These are phyloP conservation scores for Fraxinus anomala DNA, from an alignment of 257 asterid genomes.

Conservation along the genomic window DNA sequence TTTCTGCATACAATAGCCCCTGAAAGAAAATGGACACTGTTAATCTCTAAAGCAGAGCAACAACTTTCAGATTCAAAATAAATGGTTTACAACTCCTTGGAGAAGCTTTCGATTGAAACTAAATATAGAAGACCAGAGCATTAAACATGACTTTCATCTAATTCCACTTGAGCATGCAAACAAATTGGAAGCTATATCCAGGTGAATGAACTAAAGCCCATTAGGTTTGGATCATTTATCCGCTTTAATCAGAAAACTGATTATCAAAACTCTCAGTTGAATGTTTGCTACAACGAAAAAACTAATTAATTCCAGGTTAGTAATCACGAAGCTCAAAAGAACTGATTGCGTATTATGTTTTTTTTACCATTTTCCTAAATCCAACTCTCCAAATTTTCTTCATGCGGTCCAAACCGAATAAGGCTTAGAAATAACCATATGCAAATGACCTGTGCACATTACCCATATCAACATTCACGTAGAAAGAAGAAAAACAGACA, in stretches of 20 bases:
- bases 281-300: not conserved
- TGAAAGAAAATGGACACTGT: constrained; percentile 32
- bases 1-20: constrained; percentile 90
- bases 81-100: not conserved
- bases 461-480: not conserved
- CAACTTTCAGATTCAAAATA: constrained; percentile 6
- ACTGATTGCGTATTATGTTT: not conserved
- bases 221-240: not conserved
- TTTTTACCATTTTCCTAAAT: not conserved
- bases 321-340: not conserved
- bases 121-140: not conserved
- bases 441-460: not conserved
- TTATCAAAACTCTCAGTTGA: not conserved
- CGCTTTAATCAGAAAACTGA: not conserved
- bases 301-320: not conserved
- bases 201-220: not conserved
- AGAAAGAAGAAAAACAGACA: not conserved
- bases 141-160: constrained; percentile 12
- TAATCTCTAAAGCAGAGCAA: constrained; percentile 20
- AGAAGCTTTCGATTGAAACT: not conserved
- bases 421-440: not conserved
- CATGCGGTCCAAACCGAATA: not conserved
- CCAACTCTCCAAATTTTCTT: not conserved
- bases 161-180: constrained; percentile 10
- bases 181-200: not conserved